Percentiles rank a stretch among this genome's conserved stretches.
Conservation (phyloP, 2,329 filamentous ascomycete genomes). For the Cryphonectria nitschkei region DNA sequence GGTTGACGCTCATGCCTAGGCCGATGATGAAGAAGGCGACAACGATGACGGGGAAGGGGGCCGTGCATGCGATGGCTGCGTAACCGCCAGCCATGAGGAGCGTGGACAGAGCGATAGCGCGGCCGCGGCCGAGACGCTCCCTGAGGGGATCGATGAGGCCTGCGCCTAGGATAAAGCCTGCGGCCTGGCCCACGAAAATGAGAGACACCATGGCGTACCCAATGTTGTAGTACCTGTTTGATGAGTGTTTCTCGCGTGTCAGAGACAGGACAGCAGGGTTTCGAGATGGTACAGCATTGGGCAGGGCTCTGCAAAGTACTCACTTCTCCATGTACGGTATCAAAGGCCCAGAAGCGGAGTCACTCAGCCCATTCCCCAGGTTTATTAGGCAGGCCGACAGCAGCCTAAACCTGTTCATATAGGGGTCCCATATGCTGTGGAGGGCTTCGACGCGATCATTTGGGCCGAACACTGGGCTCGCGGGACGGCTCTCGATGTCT, state of each 20-base stretch:
- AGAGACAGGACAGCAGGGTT: conserved; percentile 15
- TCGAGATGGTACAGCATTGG: background rate
- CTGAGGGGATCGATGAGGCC: conserved; percentile 69
- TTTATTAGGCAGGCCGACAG: conserved; percentile 66
- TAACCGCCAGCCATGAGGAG: conserved; percentile 63
- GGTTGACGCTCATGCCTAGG: conserved; percentile 58
- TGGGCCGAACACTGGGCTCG: conserved; percentile 43
- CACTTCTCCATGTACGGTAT: conserved; percentile 78
- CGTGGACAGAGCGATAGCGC: conserved; percentile 63
- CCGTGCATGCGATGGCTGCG: conserved; percentile 65
- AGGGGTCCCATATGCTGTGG: conserved; percentile 61
- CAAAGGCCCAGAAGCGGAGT: conserved; percentile 75
- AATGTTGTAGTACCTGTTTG: conserved; percentile 65
- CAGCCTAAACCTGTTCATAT: conserved; percentile 73
- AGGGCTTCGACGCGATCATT: conserved; percentile 49
- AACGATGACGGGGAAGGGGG: conserved; percentile 72
- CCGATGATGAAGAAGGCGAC: conserved; percentile 71
- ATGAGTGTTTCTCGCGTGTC: background rate
- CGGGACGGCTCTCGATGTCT: conserved; percentile 58
- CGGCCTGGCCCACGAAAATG: conserved; percentile 78
- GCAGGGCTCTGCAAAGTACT: conserved; percentile 27
- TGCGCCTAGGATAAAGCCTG: conserved; percentile 76
- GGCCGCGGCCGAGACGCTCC: conserved; percentile 65
- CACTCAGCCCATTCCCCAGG: conserved; percentile 72
- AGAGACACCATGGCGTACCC: conserved; percentile 79